Conservation (phyloP, 139 green algal genomes). For the Spirogloea muscicola region DNA sequence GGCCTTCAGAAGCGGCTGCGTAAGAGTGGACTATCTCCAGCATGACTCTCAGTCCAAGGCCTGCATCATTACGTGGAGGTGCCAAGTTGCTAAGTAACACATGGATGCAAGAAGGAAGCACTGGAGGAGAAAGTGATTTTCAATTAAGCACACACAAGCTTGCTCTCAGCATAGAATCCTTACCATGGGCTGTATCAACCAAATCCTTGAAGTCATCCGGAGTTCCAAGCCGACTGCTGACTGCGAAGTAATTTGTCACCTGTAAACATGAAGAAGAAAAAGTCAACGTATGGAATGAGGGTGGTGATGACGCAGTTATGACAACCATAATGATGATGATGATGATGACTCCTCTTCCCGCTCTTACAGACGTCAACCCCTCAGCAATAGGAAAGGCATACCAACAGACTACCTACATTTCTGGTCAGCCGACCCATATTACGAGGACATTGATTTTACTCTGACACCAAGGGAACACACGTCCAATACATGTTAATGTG, state of each 20-base stretch:
- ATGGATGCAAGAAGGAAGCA: too few species aligned
- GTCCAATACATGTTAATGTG: not conserved
- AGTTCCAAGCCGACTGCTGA: conserved; percentile 68
- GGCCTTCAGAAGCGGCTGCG: conserved; percentile 81
- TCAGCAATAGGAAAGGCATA: not conserved
- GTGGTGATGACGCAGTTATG: not conserved
- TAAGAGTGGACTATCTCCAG: conserved; percentile 85
- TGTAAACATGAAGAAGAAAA: conserved; percentile 44
- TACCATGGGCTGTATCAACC: conserved; percentile 49
- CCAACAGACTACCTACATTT: not conserved
- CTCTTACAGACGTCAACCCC: too few species aligned
- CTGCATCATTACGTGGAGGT: conserved; percentile 10
- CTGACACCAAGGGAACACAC: not conserved
- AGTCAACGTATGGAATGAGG: not conserved
- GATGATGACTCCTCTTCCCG: too few species aligned
- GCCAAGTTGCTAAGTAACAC: too few species aligned
- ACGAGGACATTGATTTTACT: not conserved
- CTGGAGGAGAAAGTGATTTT: conserved; percentile 41
- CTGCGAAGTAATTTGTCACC: conserved; percentile 87
- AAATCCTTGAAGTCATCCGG: conserved; percentile 81
- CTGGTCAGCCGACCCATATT: not conserved
- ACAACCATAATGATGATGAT: not conserved
- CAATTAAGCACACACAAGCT: conserved; percentile 30
- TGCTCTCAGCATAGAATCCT: too few species aligned
- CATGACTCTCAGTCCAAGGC: conserved; percentile 73